Evolutionary conservation across 305 asterid genomes (phyloP), one percentile per base, ranked within the genome.

Genomic region (Salvia sclarea): DNA sequence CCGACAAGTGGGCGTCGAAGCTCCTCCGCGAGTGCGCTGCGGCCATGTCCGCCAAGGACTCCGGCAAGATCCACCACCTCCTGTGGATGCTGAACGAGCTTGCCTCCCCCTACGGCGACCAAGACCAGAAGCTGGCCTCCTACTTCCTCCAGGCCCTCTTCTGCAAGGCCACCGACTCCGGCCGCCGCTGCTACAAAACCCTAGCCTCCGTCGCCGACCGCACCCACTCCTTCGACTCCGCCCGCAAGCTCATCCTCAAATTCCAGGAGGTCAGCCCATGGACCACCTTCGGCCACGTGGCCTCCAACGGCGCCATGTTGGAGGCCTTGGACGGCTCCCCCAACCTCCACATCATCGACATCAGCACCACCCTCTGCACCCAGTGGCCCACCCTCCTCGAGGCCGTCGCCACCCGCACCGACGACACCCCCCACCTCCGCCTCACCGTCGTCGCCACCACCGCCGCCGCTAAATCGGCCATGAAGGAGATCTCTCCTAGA

Each of bases 211-310:
- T 83, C 0, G 85, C 92, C 0, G 89, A 86, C 4, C 87, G 79
- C 68, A 76, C 75, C 67, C 85, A 83, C 53, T 79, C 89, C 6
- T 92, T 92, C 31, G 96, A 90, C 56, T 85, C 92, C 2, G 68
- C 84, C 1, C 58, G 93, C 30, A 79, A 69, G 11, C 48, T 90
- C 70, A 84, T 86, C 11, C 81, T 92, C 4, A 85, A 83, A 45
- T 92, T 92, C 60, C 98, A 92, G 40, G 98, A 92, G 50, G 94
- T 77, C 20, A 92, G 97, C 89, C 98, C 97, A 5, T 92, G 98
- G 98, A 85, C 88, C 28, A 92, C 95, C 18, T 92, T 92, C 68
- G 98, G 98, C 56, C 98, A 92, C 58, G 96, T 86, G 25, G 96
- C 96, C 6, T 86, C 94, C 12, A 92, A 92, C 43, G 97, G 98